Evolutionary conservation across 2,329 filamentous ascomycete genomes (phyloP).

Genomic region (Dactylellina leptospora): DNA sequence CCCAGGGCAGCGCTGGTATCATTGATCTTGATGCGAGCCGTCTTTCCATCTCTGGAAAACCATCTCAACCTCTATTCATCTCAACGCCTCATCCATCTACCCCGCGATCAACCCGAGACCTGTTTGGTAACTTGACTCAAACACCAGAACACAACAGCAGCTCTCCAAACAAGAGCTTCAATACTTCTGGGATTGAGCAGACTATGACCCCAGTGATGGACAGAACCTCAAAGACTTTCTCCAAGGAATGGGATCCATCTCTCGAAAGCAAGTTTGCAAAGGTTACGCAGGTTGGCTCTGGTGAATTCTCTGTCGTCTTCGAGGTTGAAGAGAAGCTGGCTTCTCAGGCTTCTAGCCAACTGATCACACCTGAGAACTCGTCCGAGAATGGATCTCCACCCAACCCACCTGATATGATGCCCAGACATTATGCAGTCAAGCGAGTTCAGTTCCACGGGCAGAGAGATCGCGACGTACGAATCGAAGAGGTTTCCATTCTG

Average conservation of each 20-base stretch:
- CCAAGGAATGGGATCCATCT: constrained; percentile 69
- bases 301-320: constrained; percentile 94
- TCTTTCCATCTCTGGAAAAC: constrained; percentile 74
- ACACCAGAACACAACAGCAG: constrained; percentile 46
- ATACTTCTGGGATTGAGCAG: constrained; percentile 69
- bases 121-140: constrained; percentile 40
- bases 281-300: constrained; percentile 81
- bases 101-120: constrained; percentile 60
- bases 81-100: constrained; percentile 36
- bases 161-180: constrained; percentile 62
- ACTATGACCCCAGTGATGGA: constrained; percentile 75
- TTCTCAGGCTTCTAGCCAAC: constrained; percentile 62
- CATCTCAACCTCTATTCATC: constrained; percentile 34
- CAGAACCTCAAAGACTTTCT: constrained; percentile 64
- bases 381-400: constrained; percentile 65
- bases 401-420: constrained; percentile 65
- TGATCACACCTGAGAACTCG: constrained; percentile 63
- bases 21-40: constrained; percentile 76
- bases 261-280: constrained; percentile 74
- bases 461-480: constrained; percentile 81
- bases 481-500: constrained; percentile 83
- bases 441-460: constrained; percentile 83
- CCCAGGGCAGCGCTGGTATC: constrained; percentile 68
- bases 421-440: constrained; percentile 82
- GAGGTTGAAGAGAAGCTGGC: constrained; percentile 70